phyloP scores from a whole-genome alignment of 352 stramenopile genomes.

The Lagenidium giganteum region DNA sequence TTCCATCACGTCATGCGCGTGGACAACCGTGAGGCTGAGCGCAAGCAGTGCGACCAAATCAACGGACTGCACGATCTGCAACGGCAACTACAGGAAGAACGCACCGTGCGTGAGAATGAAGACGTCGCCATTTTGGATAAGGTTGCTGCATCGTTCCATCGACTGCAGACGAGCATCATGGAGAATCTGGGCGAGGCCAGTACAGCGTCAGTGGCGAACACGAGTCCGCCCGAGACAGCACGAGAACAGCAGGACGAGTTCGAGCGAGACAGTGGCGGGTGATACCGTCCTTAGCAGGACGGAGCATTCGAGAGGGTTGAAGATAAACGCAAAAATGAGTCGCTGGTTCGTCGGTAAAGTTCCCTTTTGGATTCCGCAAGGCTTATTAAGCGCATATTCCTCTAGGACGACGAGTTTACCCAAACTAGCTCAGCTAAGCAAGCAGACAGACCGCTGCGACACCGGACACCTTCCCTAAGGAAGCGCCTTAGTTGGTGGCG shows the following conservation, averaged over 20 bases:
- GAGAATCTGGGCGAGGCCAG: conserved; percentile 59
- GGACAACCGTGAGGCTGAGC: conserved; percentile 36
- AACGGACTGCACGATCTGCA: conserved; percentile 31
- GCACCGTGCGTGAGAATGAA: conserved; percentile 34
- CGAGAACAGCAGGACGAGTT: too few relatives aligned
- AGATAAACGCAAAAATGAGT: too few relatives aligned
- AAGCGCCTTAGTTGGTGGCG: conserved; percentile 66
- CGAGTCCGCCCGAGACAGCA: conserved; percentile 2
- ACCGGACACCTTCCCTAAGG: conserved; percentile 14
- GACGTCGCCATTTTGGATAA: conserved; percentile 70
- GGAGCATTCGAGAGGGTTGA: too few relatives aligned
- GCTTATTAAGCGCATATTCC: conserved; percentile 19
- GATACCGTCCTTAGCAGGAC: conserved; percentile 10
- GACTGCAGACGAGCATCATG: conserved; percentile 66
- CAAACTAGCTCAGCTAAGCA: conserved; percentile 20
- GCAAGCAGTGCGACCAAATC: conserved; percentile 30
- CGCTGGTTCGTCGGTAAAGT: too few relatives aligned
- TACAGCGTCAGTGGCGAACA: too few relatives aligned
- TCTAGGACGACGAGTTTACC: conserved; percentile 23
- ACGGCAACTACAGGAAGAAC: conserved; percentile 40
- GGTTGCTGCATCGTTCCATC: conserved; percentile 53
- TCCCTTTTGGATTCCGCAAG: too few relatives aligned
- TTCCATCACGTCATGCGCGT: conserved; percentile 45
- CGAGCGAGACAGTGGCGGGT: conserved; percentile 5
- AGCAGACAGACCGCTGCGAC: conserved; percentile 8